phyloP scores from a whole-genome alignment of 192 early-diverging fungal species.

The Coemansia pectinata region DNA sequence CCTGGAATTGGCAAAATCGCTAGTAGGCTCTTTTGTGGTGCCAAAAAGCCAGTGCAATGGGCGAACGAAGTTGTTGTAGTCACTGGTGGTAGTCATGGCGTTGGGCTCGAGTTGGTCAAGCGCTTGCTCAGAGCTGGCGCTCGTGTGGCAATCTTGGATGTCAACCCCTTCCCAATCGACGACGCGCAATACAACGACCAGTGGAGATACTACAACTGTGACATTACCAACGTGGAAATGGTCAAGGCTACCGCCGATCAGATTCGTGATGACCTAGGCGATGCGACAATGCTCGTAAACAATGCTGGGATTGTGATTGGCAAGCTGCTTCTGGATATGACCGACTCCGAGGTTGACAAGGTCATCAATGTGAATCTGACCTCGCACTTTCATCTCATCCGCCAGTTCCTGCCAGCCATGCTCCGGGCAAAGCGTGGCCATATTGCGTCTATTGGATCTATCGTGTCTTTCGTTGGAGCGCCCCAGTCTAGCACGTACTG shows the following conservation, averaged over 20 bases:
- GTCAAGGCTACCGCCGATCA: slow-evolving; percentile 28
- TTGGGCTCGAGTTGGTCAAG: slow-evolving; percentile 36
- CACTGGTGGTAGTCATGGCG: slow-evolving; percentile 49
- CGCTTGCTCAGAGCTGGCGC: slow-evolving; percentile 37
- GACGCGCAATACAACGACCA: slow-evolving; percentile 14
- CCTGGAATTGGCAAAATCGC: slow-evolving; percentile 21
- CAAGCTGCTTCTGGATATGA: slow-evolving; percentile 64
- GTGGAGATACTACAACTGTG: slow-evolving; percentile 44
- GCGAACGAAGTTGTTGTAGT: slow-evolving; percentile 38
- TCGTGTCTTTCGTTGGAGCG: slow-evolving; percentile 49
- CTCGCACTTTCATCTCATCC: slow-evolving; percentile 72
- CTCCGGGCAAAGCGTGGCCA: slow-evolving; percentile 72
- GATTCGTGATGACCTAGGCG: slow-evolving; percentile 57
- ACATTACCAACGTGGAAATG: slow-evolving; percentile 29
- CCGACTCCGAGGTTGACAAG: slow-evolving; percentile 61
- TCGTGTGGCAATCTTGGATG: slow-evolving; percentile 42
- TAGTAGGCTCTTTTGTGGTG: slow-evolving; percentile 5
- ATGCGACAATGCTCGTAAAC: slow-evolving; percentile 79
- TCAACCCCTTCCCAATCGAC: slow-evolving; percentile 26
- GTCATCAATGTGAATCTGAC: slow-evolving; percentile 72
- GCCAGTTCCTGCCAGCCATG: slow-evolving; percentile 77
- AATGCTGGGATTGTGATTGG: slow-evolving; percentile 77
- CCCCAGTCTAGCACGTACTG: slow-evolving; percentile 71
- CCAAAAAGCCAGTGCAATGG: slow-evolving; percentile 25
- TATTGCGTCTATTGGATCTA: slow-evolving; percentile 61